Evolutionary conservation across 2,329 filamentous ascomycete genomes (phyloP).

Genomic region (Trichoderma semiorbis): DNA sequence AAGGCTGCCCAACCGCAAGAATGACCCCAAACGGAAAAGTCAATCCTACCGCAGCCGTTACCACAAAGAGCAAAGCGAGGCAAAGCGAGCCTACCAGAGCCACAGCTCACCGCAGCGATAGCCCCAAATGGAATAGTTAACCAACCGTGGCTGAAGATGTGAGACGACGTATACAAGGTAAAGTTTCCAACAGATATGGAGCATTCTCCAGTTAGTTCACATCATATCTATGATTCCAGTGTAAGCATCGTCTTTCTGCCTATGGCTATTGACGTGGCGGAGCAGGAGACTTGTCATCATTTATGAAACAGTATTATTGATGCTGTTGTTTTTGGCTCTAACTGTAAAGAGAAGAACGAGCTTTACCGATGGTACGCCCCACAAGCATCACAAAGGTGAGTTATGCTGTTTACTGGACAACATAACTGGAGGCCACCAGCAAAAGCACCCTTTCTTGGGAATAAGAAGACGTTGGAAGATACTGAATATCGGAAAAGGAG

Average conservation of each 20-base stretch:
- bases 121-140: not conserved
- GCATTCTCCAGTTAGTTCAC: not conserved
- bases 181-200: not conserved
- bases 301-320: too few relatives aligned
- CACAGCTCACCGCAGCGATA: not conserved
- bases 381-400: not conserved
- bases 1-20: not conserved
- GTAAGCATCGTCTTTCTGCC: not conserved
- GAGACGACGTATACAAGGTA: not conserved
- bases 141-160: not conserved
- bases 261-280: not conserved
- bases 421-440: not conserved
- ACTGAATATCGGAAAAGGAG: too few relatives aligned
- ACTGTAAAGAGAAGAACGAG: not conserved
- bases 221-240: not conserved
- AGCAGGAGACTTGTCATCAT: not conserved
- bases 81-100: not conserved
- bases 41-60: not conserved
- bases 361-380: not conserved
- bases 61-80: not conserved
- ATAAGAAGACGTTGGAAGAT: too few relatives aligned
- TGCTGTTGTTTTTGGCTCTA: not conserved
- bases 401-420: not conserved
- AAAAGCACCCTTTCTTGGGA: not conserved
- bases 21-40: not conserved